Percentiles rank a stretch among this genome's conserved stretches.
These are phyloP conservation scores for Cyberlindnera xylosilytica DNA, from an alignment of 805 yeast species.

Conservation along the genomic window DNA sequence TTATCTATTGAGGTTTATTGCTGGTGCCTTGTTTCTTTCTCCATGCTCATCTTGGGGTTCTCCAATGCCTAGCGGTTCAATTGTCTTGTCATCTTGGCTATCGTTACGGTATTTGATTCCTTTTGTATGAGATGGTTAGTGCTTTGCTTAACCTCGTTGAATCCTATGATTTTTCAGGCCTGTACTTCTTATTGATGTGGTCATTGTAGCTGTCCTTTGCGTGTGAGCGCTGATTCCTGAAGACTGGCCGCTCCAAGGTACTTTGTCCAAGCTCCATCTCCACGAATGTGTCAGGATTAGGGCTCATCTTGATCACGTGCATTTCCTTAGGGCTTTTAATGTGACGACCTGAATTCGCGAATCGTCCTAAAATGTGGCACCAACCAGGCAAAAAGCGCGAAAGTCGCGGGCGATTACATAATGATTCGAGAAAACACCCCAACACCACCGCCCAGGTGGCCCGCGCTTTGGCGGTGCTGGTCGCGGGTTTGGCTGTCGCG, in stretches of 20 bases:
- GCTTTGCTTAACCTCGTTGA: too few relatives aligned
- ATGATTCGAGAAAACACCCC: slow-evolving; percentile 10
- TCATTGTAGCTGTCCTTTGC: too few relatives aligned
- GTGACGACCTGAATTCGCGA: neutral
- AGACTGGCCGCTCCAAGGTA: too few relatives aligned
- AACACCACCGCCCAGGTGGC: slow-evolving; percentile 10
- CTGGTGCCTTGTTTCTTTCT: too few relatives aligned
- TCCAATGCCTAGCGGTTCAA: too few relatives aligned
- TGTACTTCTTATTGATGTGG: too few relatives aligned
- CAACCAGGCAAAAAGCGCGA: slow-evolving; percentile 4
- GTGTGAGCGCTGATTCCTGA: too few relatives aligned
- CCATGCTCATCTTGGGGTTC: too few relatives aligned
- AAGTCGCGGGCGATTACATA: slow-evolving; percentile 4
- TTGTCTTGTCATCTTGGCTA: slow-evolving; percentile 2
- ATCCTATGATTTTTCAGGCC: too few relatives aligned
- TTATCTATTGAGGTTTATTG: too few relatives aligned
- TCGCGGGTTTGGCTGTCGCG: slow-evolving; percentile 5
- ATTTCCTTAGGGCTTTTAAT: neutral
- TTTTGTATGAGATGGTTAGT: too few relatives aligned
- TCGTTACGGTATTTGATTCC: neutral
- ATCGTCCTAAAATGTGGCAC: slow-evolving; percentile 4
- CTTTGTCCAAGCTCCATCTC: too few relatives aligned
- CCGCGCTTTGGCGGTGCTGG: slow-evolving; percentile 1
- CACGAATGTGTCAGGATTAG: neutral
- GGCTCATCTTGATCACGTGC: slow-evolving; percentile 3